Evolutionary conservation across 805 yeast genomes (phyloP).

Genomic region (Wilhelminamyces savonicus): DNA sequence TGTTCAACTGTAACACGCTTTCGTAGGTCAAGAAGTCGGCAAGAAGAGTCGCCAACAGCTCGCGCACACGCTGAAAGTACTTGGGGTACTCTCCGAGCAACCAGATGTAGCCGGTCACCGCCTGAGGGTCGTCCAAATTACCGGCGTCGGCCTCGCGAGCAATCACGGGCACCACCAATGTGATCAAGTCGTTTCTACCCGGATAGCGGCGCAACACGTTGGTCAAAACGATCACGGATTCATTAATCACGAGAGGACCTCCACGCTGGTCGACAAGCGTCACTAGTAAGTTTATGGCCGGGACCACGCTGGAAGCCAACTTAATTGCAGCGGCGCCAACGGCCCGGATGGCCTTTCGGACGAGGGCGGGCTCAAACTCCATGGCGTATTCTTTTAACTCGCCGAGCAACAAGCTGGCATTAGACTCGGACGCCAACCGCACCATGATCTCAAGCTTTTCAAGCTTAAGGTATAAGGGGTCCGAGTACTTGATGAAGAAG

Average conservation of each 20-base stretch:
- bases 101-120: conserved; percentile 60
- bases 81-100: conserved; percentile 65
- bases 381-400: conserved; percentile 76
- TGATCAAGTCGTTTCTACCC: conserved; percentile 39
- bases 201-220: conserved; percentile 65
- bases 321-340: conserved; percentile 70
- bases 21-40: conserved; percentile 55
- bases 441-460: conserved; percentile 74
- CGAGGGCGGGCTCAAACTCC: conserved; percentile 82
- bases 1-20: conserved; percentile 51
- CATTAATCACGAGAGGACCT: conserved; percentile 55
- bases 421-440: conserved; percentile 57
- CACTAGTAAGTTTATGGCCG: conserved; percentile 55
- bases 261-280: conserved; percentile 55
- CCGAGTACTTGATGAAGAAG: conserved; percentile 82
- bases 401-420: conserved; percentile 52
- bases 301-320: conserved; percentile 44
- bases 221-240: conserved; percentile 55
- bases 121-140: conserved; percentile 39
- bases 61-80: conserved; percentile 48
- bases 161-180: conserved; percentile 51
- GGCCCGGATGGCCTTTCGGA: conserved; percentile 56
- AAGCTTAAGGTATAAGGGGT: conserved; percentile 71
- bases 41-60: conserved; percentile 39
- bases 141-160: conserved; percentile 35